These are phyloP conservation scores for Stephanodiscus minutulus DNA, from an alignment of 108 stramenopile genomes.

Conservation along the genomic window DNA sequence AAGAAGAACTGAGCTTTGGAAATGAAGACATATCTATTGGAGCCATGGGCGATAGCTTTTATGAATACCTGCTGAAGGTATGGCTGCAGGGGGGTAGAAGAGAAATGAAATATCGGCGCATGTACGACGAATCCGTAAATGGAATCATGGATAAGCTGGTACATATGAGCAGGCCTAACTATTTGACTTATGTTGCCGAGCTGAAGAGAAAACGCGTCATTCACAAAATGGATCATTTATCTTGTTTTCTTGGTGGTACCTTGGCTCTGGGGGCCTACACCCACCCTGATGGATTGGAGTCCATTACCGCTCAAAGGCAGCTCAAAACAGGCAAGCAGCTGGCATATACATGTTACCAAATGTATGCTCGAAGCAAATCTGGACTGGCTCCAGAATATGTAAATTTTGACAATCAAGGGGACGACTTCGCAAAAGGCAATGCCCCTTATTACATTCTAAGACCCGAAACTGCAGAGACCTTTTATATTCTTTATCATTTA, in stretches of 20 bases:
- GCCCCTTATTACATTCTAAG: slow-evolving; percentile 61
- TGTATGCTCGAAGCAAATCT: slow-evolving; percentile 44
- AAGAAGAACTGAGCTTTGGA: slow-evolving; percentile 25
- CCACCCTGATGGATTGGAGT: slow-evolving; percentile 51
- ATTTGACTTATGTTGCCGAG: slow-evolving; percentile 42
- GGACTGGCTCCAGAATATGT: slow-evolving; percentile 49
- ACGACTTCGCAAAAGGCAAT: slow-evolving; percentile 51
- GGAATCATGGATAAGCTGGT: slow-evolving; percentile 59
- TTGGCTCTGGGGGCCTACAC: slow-evolving; percentile 75
- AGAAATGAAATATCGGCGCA: slow-evolving; percentile 53
- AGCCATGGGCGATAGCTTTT: slow-evolving; percentile 77
- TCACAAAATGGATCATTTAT: slow-evolving; percentile 73
- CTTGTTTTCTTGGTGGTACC: slow-evolving; percentile 79
- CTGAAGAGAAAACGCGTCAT: slow-evolving; percentile 17
- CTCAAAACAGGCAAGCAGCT: slow-evolving; percentile 57
- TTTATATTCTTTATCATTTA: slow-evolving; percentile 54
- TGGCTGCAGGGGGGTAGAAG: slow-evolving; percentile 74
- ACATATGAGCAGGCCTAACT: slow-evolving; percentile 45
- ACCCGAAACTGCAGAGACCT: slow-evolving; percentile 58
- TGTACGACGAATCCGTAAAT: slow-evolving; percentile 66
- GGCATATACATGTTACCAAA: slow-evolving; percentile 52
- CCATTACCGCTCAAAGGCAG: slow-evolving; percentile 49
- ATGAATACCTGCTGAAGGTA: slow-evolving; percentile 77
- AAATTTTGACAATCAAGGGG: slow-evolving; percentile 17
- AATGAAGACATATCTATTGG: slow-evolving; percentile 62